A percentile compares a stretch with the other conserved stretches of the same genome.
Conservation (phyloP, 2,329 filamentous ascomycete genomes). For the Fusarium fracticaudum region DNA sequence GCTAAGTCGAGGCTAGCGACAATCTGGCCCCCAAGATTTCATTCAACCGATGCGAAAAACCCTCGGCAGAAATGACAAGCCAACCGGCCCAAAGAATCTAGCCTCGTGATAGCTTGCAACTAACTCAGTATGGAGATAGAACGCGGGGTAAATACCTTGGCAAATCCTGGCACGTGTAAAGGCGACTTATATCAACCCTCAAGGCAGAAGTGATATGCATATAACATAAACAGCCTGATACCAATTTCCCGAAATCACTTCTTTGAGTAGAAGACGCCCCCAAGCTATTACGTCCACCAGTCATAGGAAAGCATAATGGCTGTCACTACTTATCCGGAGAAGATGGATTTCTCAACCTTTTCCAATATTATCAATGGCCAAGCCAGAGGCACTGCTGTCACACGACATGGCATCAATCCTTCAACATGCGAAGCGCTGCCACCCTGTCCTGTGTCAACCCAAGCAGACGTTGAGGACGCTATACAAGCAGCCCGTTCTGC, state of each 20-base stretch:
- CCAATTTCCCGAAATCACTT: not conserved
- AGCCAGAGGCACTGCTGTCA: not conserved
- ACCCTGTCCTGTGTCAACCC: not conserved
- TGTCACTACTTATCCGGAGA: not conserved
- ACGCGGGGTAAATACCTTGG: not conserved
- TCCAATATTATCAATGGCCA: not conserved
- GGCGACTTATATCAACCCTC: not conserved
- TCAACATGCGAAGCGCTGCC: not conserved
- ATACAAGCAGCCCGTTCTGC: not conserved
- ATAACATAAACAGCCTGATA: not conserved
- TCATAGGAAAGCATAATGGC: not conserved
- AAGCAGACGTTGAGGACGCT: not conserved
- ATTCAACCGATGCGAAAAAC: not conserved
- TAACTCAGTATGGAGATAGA: not conserved
- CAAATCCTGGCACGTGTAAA: not conserved
- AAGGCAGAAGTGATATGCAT: not conserved
- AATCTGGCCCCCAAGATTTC: not conserved
- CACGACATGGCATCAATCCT: not conserved
- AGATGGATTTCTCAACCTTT: not conserved
- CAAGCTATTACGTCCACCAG: not conserved
- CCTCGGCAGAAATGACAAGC: constrained; percentile 1
- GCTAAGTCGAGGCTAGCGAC: not conserved
- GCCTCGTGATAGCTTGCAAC: not conserved
- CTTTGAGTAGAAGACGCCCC: not conserved
- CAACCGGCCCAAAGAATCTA: not conserved